Conservation (phyloP, 1,284 basidiomycete species). For the Austropuccinia psidii region DNA sequence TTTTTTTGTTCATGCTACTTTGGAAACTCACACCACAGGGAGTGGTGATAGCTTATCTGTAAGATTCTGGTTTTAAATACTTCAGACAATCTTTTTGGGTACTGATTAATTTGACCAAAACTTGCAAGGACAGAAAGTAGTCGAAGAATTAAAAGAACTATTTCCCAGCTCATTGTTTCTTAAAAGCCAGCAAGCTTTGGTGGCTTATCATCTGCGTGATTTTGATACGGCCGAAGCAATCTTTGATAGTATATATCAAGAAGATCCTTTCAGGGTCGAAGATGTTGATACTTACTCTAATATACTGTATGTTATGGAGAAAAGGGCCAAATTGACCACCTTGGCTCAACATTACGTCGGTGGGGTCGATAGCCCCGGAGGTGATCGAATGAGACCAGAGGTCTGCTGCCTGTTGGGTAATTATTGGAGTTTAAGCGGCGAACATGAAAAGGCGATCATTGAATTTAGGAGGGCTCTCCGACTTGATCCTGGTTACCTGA, state of each 20-base stretch:
- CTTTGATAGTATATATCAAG: slow-evolving; percentile 68
- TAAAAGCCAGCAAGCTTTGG: slow-evolving; percentile 72
- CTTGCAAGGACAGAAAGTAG: slow-evolving; percentile 52
- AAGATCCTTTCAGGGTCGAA: slow-evolving; percentile 85
- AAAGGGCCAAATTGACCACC: slow-evolving; percentile 75
- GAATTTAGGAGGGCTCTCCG: slow-evolving; percentile 91
- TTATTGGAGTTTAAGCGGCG: slow-evolving; percentile 83
- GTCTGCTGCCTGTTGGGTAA: slow-evolving; percentile 90
- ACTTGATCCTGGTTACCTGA: slow-evolving; percentile 84
- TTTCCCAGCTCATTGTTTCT: slow-evolving; percentile 81
- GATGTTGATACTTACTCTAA: slow-evolving; percentile 96
- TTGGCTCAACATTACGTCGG: slow-evolving; percentile 84
- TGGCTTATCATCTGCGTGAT: slow-evolving; percentile 83
- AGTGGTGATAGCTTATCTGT: slow-evolving; percentile 50
- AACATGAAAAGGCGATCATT: slow-evolving; percentile 91
- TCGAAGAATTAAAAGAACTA: slow-evolving; percentile 67
- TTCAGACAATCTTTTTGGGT: slow-evolving; percentile 22
- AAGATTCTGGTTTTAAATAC: too few relatives aligned
- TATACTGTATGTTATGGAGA: slow-evolving; percentile 90
- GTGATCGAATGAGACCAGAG: slow-evolving; percentile 85
- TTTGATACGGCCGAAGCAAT: slow-evolving; percentile 72
- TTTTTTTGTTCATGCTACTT: slow-evolving; percentile 81
- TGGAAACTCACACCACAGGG: slow-evolving; percentile 80
- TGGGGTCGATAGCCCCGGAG: slow-evolving; percentile 37
- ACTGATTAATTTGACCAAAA: slow-evolving; percentile 18